These are phyloP conservation scores for Pyronema omphalodes DNA, from an alignment of 495 filamentous ascomycete genomes.

Conservation along the genomic window DNA sequence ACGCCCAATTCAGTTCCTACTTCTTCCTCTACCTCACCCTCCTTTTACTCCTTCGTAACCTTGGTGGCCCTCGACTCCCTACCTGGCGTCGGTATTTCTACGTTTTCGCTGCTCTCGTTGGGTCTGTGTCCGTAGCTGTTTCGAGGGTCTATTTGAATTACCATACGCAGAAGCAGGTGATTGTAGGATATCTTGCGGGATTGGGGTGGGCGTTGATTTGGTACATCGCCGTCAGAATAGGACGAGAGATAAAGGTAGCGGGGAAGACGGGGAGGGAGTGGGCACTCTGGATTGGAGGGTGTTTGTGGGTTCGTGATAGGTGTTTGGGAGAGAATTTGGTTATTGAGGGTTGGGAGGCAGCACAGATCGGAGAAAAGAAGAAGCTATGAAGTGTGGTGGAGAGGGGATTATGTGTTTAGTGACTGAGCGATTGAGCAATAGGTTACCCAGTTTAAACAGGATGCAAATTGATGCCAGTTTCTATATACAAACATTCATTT, in stretches of 20 bases:
- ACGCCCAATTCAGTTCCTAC: constrained; percentile 84
- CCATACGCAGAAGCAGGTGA: constrained; percentile 74
- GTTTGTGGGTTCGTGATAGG: constrained; percentile 60
- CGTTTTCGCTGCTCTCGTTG: constrained; percentile 35
- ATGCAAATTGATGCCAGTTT: no score
- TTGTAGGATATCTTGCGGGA: constrained; percentile 59
- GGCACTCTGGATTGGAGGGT: constrained; percentile 43
- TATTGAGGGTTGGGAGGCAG: constrained; percentile 85
- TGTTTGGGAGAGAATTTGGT: constrained; percentile 77
- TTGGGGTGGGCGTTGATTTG: constrained; percentile 51
- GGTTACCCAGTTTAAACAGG: no score
- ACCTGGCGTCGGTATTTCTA: constrained; percentile 21
- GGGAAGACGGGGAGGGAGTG: constrained; percentile 54
- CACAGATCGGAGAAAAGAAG: constrained; percentile 40
- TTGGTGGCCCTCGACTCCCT: constrained; percentile 25
- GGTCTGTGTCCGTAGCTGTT: constrained; percentile 52
- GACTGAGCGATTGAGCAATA: no score
- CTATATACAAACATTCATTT: no score
- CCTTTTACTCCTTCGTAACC: constrained; percentile 64
- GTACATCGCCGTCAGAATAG: constrained; percentile 50
- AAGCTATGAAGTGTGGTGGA: constrained; percentile 8
- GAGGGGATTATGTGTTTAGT: constrained; percentile 2
- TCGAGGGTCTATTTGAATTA: constrained; percentile 85
- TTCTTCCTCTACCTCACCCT: constrained; percentile 68
- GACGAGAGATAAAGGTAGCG: constrained; percentile 36